These are phyloP conservation scores for Ceratocystis papillata DNA, from an alignment of 2,329 filamentous ascomycete genomes.

Conservation along the genomic window DNA sequence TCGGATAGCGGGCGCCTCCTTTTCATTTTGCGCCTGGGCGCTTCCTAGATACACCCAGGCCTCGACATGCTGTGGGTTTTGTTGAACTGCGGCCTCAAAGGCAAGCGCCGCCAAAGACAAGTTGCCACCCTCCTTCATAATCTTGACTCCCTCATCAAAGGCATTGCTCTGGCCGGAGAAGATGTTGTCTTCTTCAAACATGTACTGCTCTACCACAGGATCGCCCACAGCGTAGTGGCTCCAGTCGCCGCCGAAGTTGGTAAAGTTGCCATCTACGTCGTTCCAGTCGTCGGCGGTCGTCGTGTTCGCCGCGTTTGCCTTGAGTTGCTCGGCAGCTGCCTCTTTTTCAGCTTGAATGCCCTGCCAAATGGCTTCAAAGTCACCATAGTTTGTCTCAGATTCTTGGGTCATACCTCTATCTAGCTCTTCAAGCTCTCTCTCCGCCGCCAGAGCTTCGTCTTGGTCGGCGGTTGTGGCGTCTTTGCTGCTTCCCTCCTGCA, in stretches of 20 bases:
- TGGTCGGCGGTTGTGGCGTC: constrained; percentile 37
- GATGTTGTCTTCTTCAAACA: constrained; percentile 90
- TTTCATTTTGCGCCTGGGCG: constrained; percentile 95
- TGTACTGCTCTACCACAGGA: constrained; percentile 74
- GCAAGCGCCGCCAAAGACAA: constrained; percentile 85
- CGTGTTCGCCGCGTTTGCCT: constrained; percentile 18
- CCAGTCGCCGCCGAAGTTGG: constrained; percentile 53
- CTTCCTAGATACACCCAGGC: constrained; percentile 89
- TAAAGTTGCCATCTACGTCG: constrained; percentile 46
- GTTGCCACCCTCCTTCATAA: constrained; percentile 89
- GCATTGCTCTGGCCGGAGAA: constrained; percentile 73
- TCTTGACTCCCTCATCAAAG: constrained; percentile 84
- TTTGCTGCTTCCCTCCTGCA: constrained; percentile 41
- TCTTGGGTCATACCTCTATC: constrained; percentile 47
- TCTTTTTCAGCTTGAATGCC: constrained; percentile 61
- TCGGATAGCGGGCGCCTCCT: constrained; percentile 89
- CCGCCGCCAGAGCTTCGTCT: constrained; percentile 36
- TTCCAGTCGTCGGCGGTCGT: constrained; percentile 61
- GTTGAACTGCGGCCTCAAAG: constrained; percentile 90
- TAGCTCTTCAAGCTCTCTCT: constrained; percentile 72
- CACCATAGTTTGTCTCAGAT: constrained; percentile 63
- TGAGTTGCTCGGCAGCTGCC: constrained; percentile 24
- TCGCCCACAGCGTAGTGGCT: constrained; percentile 51
- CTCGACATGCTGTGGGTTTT: constrained; percentile 74
- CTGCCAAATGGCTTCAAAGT: constrained; percentile 84